Conservation (phyloP, 768 basidiomycete species). For the Porpolomopsis calyptriformis region DNA sequence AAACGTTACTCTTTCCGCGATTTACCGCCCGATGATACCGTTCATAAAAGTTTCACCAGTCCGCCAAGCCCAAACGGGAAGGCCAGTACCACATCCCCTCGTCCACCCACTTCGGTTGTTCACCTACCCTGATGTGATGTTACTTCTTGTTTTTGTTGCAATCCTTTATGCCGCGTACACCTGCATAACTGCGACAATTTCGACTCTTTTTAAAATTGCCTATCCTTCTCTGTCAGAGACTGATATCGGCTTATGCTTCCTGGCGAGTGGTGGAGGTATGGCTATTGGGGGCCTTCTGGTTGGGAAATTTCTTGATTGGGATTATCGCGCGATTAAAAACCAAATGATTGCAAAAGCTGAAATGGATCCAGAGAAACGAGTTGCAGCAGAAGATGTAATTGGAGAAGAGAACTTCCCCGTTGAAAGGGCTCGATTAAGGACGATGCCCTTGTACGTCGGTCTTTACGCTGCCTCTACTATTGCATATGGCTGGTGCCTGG, state of each 20-base stretch:
- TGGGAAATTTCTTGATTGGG: constrained; percentile 56
- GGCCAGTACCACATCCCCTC: constrained; percentile 30
- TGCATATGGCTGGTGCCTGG: constrained; percentile 54
- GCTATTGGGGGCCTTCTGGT: constrained; percentile 44
- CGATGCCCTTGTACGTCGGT: constrained; percentile 31
- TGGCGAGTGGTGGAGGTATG: constrained; percentile 67
- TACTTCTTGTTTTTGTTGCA: constrained; percentile 25
- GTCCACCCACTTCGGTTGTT: constrained; percentile 49
- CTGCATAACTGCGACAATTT: constrained; percentile 37
- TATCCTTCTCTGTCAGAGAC: constrained; percentile 56
- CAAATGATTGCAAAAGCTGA: constrained; percentile 18
- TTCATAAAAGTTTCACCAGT: constrained; percentile 24
- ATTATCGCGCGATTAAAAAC: constrained; percentile 40
- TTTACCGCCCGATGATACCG: constrained; percentile 47
- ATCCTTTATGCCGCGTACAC: constrained; percentile 44
- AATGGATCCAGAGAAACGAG: constrained; percentile 17
- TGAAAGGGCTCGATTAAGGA: constrained; percentile 46
- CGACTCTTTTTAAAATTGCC: constrained; percentile 44
- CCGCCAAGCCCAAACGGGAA: constrained; percentile 16
- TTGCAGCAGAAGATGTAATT: constrained; percentile 7
- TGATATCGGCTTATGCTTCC: constrained; percentile 65
- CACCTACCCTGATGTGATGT: constrained; percentile 41
- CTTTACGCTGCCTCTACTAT: constrained; percentile 31
- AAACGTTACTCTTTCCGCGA: constrained; percentile 33
- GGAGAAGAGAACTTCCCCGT: constrained; percentile 40